These are phyloP conservation scores for Guyanaporus albipodus DNA, from an alignment of 768 basidiomycete species.

Conservation along the genomic window DNA sequence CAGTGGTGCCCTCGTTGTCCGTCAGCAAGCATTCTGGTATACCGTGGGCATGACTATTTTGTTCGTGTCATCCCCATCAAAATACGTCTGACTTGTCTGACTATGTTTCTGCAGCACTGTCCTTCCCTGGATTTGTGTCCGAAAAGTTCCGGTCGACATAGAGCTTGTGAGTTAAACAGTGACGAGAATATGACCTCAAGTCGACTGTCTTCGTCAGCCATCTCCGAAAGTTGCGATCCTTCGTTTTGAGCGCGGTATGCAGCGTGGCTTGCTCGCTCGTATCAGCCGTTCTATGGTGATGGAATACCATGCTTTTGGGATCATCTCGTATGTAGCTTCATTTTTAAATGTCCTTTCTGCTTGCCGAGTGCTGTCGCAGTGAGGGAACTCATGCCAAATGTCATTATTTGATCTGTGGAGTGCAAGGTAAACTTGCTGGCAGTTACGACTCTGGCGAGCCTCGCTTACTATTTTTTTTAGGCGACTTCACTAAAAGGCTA, in stretches of 20 bases:
- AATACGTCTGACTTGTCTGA: not conserved
- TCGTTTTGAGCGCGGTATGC: conserved; percentile 80
- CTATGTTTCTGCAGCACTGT: conserved; percentile 44
- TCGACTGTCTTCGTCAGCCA: conserved; percentile 43
- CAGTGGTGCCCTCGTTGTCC: conserved; percentile 49
- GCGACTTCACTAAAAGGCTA: conserved; percentile 73
- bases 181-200: not conserved
- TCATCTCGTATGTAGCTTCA: conserved; percentile 54
- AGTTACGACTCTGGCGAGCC: not conserved
- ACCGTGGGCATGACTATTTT: conserved; percentile 68
- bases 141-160: conserved; percentile 69
- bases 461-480: conserved; percentile 25
- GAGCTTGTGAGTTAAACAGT: conserved; percentile 53
- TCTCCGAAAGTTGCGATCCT: conserved; percentile 76
- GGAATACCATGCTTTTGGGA: conserved; percentile 84
- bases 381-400: conserved; percentile 70
- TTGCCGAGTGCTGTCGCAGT: conserved; percentile 34
- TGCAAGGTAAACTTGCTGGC: conserved; percentile 46
- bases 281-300: conserved; percentile 68
- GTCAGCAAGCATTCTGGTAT: conserved; percentile 78
- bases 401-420: conserved; percentile 80
- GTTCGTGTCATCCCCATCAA: conserved; percentile 37
- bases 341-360: not conserved
- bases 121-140: conserved; percentile 72
- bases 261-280: conserved; percentile 72